Percentiles rank a stretch among this genome's conserved stretches.
Evolutionary conservation across 2,329 filamentous ascomycete genomes (phyloP).

Genomic region (Colletotrichum sp.): DNA sequence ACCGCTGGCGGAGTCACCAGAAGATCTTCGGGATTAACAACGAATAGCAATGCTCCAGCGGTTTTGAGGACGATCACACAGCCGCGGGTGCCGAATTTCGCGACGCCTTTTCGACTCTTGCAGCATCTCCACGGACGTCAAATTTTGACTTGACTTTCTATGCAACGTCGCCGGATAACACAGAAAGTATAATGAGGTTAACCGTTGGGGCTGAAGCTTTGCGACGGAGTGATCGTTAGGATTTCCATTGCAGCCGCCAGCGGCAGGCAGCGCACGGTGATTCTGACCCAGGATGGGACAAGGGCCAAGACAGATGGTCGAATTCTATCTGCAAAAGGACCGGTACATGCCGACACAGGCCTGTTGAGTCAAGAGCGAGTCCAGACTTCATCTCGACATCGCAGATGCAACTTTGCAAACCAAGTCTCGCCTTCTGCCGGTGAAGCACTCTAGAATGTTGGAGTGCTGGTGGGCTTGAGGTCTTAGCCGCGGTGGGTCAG

Average conservation of each 20-base stretch:
- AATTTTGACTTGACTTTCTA: neutral
- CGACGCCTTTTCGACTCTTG: neutral
- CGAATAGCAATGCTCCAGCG: neutral
- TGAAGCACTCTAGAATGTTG: neutral
- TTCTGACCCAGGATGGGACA: neutral
- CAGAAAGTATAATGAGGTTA: neutral
- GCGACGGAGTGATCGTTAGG: neutral
- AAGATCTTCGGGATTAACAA: neutral
- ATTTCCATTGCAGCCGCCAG: neutral
- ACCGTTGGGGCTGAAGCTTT: neutral
- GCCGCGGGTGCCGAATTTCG: neutral
- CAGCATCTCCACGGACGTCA: neutral
- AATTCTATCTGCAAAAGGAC: neutral
- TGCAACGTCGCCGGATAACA: neutral
- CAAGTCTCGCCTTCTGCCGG: neutral
- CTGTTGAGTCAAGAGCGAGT: neutral
- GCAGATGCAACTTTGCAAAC: neutral
- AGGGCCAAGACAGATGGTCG: neutral
- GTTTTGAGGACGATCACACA: neutral
- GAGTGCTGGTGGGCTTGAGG: neutral
- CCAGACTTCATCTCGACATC: neutral
- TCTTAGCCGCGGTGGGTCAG: neutral
- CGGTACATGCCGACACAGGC: neutral
- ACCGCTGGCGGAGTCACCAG: neutral
- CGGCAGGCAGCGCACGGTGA: slow-evolving; percentile 3